phyloP scores from a whole-genome alignment of 225 moss, liverwort and hornwort genomes.

The Sphagnum tenellum region DNA sequence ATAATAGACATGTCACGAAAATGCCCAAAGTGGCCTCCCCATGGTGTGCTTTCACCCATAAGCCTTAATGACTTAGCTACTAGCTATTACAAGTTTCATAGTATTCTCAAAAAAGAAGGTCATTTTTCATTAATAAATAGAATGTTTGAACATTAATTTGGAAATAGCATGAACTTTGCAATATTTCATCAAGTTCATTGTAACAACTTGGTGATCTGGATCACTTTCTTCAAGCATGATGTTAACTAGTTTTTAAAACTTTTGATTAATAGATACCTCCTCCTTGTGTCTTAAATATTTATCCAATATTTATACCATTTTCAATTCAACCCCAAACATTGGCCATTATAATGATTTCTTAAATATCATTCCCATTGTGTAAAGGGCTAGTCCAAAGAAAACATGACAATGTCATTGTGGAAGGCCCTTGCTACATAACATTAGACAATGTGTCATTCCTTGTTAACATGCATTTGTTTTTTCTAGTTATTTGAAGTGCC shows the following conservation, averaged over 20 bases:
- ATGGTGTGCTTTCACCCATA: too few species aligned
- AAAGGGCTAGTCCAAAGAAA: constrained; percentile 89
- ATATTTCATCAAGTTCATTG: constrained; percentile 65
- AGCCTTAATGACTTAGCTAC: too few species aligned
- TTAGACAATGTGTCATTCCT: too few species aligned
- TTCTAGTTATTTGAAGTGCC: too few species aligned
- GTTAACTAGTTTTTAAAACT: constrained; percentile 62
- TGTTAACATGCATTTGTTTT: too few species aligned
- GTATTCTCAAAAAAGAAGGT: too few species aligned
- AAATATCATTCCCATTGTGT: constrained; percentile 46
- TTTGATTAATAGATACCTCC: constrained; percentile 26
- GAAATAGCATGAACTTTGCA: neutral
- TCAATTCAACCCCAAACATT: constrained; percentile 70
- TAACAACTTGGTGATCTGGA: constrained; percentile 68
- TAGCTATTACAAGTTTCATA: too few species aligned
- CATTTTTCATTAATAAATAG: too few species aligned
- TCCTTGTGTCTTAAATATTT: constrained; percentile 12
- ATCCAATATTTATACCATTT: constrained; percentile 8
- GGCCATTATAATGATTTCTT: constrained; percentile 58
- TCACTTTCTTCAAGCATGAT: constrained; percentile 79
- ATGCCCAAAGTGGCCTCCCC: too few species aligned
- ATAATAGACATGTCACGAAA: too few species aligned
- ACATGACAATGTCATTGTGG: constrained; percentile 54
- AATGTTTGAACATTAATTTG: too few species aligned
- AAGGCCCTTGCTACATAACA: constrained; percentile 26